These are phyloP conservation scores for Calcarisporium arbuscula DNA, from an alignment of 2,329 filamentous ascomycete genomes.

Conservation along the genomic window DNA sequence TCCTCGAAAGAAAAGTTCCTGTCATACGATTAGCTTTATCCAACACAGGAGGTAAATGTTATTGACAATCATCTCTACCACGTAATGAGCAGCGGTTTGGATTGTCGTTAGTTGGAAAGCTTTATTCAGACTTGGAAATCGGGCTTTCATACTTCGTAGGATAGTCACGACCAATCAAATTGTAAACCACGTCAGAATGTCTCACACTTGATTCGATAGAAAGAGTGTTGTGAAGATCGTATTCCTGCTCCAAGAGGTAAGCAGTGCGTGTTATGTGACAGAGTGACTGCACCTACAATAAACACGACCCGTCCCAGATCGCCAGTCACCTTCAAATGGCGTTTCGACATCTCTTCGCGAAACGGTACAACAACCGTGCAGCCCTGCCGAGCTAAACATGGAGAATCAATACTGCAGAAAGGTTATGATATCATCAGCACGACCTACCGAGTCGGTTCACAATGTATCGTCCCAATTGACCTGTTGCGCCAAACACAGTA, in stretches of 20 bases:
- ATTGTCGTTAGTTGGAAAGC: too few species aligned
- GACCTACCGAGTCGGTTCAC: conserved; percentile 78
- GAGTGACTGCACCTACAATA: conserved; percentile 49
- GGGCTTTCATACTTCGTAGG: conserved; percentile 71
- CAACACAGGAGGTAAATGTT: not conserved
- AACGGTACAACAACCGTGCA: conserved; percentile 90
- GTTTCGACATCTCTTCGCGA: conserved; percentile 96
- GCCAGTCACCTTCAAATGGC: conserved; percentile 92
- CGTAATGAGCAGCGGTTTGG: too few species aligned
- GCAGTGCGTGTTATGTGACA: not conserved
- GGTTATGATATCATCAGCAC: conserved; percentile 1
- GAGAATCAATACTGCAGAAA: conserved; percentile 13
- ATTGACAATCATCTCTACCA: too few species aligned
- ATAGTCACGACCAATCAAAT: conserved; percentile 89
- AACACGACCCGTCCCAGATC: conserved; percentile 88
- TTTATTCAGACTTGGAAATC: too few species aligned
- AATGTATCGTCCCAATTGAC: conserved; percentile 92
- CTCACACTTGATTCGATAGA: conserved; percentile 96
- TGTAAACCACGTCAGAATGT: conserved; percentile 97
- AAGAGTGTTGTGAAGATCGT: conserved; percentile 86
- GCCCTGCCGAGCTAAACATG: conserved; percentile 69
- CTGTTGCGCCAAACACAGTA: conserved; percentile 96
- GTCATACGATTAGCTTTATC: conserved; percentile 13
- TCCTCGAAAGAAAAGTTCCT: conserved; percentile 93
- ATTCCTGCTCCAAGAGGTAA: conserved; percentile 74